Evolutionary conservation across 441 rosid genomes (phyloP).

Genomic region (Corymbia citriodora): DNA sequence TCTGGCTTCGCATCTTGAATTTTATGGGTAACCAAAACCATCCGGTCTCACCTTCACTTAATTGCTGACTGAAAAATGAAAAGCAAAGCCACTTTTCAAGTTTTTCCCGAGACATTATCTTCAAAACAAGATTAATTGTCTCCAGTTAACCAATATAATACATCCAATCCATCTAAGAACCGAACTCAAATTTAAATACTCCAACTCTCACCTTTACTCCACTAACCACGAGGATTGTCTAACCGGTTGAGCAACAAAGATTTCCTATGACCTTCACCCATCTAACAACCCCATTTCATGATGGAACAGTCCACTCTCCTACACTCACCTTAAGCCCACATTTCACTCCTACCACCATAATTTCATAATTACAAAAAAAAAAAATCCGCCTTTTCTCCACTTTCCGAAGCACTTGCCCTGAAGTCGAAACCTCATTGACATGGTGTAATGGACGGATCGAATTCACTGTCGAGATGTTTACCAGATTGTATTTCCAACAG

Average conservation of each 20-base stretch:
- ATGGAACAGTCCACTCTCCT: background rate
- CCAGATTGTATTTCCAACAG: conserved; percentile 7
- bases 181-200: background rate
- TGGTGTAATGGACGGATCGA: background rate
- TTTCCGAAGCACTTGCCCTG: background rate
- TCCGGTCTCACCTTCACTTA: background rate
- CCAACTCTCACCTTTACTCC: background rate
- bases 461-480: background rate
- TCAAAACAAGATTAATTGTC: background rate
- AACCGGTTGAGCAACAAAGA: background rate
- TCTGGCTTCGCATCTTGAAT: background rate
- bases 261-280: background rate
- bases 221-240: background rate
- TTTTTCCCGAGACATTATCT: background rate
- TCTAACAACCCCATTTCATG: background rate
- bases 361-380: background rate
- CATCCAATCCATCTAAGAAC: background rate
- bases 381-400: background rate
- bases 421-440: background rate
- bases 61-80: background rate
- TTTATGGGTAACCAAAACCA: background rate
- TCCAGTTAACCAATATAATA: background rate
- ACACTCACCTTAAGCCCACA: background rate
- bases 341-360: background rate
- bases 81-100: background rate